Conservation (phyloP, 495 filamentous ascomycete species). For the Aspergillus heteromorphus region DNA sequence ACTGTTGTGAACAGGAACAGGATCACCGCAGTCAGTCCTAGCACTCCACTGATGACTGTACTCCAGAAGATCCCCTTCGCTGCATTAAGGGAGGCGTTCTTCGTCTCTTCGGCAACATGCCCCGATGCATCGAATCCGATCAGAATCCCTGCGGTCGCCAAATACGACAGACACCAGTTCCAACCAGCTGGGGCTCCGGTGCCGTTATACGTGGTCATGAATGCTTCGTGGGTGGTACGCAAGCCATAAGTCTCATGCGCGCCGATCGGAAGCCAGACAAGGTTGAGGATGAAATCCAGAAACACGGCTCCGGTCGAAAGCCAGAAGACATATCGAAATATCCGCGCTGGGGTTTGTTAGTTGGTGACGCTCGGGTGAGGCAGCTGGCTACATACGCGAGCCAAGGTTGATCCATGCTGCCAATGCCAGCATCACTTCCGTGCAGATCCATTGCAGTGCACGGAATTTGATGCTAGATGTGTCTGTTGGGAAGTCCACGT, state of each 20-base stretch:
- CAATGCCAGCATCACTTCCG: constrained; percentile 44
- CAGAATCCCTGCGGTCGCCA: constrained; percentile 52
- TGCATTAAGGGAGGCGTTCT: constrained; percentile 50
- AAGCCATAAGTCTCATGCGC: constrained; percentile 49
- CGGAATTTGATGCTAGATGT: constrained; percentile 45
- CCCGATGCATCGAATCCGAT: constrained; percentile 55
- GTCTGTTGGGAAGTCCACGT: constrained; percentile 45
- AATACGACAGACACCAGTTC: constrained; percentile 57
- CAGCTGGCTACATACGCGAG: constrained; percentile 30
- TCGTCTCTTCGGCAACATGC: constrained; percentile 53
- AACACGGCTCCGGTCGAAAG: constrained; percentile 43
- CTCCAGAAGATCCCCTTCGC: constrained; percentile 53
- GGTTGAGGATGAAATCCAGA: constrained; percentile 50
- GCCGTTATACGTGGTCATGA: constrained; percentile 54
- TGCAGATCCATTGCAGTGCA: constrained; percentile 52
- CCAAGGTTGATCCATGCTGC: constrained; percentile 41
- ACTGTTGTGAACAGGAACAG: constrained; percentile 54
- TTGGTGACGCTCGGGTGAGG: too few species aligned
- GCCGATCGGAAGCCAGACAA: constrained; percentile 55
- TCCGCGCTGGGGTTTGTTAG: constrained; percentile 31
- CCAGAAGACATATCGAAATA: constrained; percentile 44
- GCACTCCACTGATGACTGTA: constrained; percentile 45
- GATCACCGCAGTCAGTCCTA: constrained; percentile 47
- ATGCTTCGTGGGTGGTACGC: constrained; percentile 48
- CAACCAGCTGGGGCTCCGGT: constrained; percentile 50